A percentile compares a stretch with the other conserved stretches of the same genome.
phyloP scores from a whole-genome alignment of 225 moss, liverwort and hornwort species.

The Takakia lepidozioides region DNA sequence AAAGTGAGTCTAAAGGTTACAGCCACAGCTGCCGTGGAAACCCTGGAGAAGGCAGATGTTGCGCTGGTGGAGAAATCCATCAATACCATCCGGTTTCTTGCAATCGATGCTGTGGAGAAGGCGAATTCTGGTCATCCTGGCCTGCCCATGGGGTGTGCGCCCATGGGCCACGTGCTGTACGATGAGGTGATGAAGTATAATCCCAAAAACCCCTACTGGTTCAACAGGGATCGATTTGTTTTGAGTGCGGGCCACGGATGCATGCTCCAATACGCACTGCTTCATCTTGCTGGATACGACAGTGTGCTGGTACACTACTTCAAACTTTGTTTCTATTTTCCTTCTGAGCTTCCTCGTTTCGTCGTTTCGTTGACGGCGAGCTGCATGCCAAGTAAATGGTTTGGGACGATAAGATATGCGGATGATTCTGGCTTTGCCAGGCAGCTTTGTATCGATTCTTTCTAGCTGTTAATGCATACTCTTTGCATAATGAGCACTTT shows the following conservation, averaged over 20 bases:
- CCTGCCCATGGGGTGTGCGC: slow-evolving; percentile 57
- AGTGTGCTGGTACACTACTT: slow-evolving; percentile 22
- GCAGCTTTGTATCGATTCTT: no score
- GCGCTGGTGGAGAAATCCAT: slow-evolving; percentile 43
- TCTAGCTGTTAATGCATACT: no score
- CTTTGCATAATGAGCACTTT: no score
- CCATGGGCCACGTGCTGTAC: slow-evolving; percentile 55
- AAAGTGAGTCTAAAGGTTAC: no score
- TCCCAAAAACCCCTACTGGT: slow-evolving; percentile 48
- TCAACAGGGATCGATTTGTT: slow-evolving; percentile 55
- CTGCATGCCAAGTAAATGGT: no score
- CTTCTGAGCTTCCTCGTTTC: no score
- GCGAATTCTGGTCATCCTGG: slow-evolving; percentile 63
- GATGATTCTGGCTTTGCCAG: no score
- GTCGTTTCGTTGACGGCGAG: no score
- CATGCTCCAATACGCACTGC: slow-evolving; percentile 58
- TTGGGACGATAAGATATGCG: no score
- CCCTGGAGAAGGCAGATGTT: slow-evolving; percentile 46
- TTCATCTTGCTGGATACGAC: slow-evolving; percentile 43
- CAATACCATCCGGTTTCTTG: slow-evolving; percentile 53
- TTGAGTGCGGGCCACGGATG: slow-evolving; percentile 58
- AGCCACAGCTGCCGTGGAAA: slow-evolving; percentile 37
- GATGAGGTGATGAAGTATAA: slow-evolving; percentile 58
- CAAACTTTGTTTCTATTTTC: not conserved
- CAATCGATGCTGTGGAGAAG: slow-evolving; percentile 58